Evolutionary conservation across 768 basidiomycete species (phyloP).

Genomic region (Suillus spraguei): DNA sequence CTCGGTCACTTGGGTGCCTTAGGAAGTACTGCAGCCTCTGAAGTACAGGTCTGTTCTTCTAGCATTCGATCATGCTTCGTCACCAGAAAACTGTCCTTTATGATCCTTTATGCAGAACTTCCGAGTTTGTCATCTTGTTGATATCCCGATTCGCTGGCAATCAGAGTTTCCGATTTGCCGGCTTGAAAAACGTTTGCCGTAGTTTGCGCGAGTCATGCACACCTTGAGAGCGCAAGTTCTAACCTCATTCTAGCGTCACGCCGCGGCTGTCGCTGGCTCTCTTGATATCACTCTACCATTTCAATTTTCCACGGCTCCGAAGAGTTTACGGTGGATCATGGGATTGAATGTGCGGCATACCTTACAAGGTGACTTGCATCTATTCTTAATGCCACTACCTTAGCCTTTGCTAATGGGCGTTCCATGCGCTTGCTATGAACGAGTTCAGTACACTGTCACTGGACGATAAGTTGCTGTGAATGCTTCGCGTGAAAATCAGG

Average conservation of each 20-base stretch:
- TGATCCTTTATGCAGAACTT: neutral
- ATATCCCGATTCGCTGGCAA: neutral
- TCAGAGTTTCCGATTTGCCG: neutral
- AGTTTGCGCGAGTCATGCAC: neutral
- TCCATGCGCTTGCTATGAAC: slow-evolving; percentile 38
- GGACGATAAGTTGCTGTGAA: slow-evolving; percentile 24
- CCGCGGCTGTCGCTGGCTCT: neutral
- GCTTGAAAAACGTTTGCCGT: neutral
- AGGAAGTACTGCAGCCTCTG: neutral
- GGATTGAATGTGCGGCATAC: neutral
- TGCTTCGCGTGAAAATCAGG: neutral
- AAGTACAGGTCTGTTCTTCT: neutral
- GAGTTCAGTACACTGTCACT: slow-evolving; percentile 41
- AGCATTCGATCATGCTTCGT: neutral
- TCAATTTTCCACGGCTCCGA: neutral
- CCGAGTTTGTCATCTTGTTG: neutral
- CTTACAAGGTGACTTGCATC: neutral
- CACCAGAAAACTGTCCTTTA: neutral
- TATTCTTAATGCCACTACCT: neutral
- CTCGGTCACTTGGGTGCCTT: too few species aligned
- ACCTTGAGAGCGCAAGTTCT: neutral
- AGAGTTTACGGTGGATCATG: neutral
- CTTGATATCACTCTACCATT: neutral
- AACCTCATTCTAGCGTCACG: neutral
- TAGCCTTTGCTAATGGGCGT: slow-evolving; percentile 26